Evolutionary conservation across 2,329 filamentous ascomycete genomes (phyloP), one percentile per base, ranked within the genome.

Genomic region (Pseudovirgaria hyperparasitica): DNA sequence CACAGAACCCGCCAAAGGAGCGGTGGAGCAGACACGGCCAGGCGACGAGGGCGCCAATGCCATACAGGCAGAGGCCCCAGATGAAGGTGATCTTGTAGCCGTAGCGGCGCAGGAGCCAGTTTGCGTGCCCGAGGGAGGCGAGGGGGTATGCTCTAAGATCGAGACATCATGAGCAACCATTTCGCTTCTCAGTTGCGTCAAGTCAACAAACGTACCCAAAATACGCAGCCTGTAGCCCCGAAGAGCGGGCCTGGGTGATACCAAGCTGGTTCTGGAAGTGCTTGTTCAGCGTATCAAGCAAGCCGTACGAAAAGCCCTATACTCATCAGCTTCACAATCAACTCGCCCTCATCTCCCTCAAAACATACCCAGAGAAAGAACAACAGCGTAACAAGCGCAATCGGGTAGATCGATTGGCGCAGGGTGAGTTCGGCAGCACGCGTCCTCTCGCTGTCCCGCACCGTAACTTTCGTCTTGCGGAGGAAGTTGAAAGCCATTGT

Each of bases 401-500:
- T 63, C 3, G 77, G 78, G 38, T 68, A 67, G 28, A 82, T 60
- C 9, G 76, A 82, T 42, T 79, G 63, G 27, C 72, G 61, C 16
- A 81, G 47, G 0, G 74, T 80, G 35, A 82, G 57, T 48, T 78
- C 64, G n/a, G 67, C 61, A 12, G 67, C 67, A 13, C 54, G 60
- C 4, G 67, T 72, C 28, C 64, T 54, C 41, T 58, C 50, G 30
- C 58, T 52, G 28, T 53, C 47, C 30, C 45, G 42, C 23, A 39
- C 41, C 30, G 43, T 48, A 22, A 53, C n/a, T n/a, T n/a, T n/a
- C n/a, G n/a, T n/a, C n/a, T n/a, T n/a, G n/a, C n/a, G n/a, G n/a
- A n/a, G n/a, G n/a, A n/a, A n/a, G n/a, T n/a, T n/a, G n/a, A n/a
- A n/a, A n/a, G n/a, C n/a, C n/a, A n/a, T n/a, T n/a, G n/a, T n/a